Conservation (phyloP, 1,139 yeast species). For the Arxiozyma bovina region DNA sequence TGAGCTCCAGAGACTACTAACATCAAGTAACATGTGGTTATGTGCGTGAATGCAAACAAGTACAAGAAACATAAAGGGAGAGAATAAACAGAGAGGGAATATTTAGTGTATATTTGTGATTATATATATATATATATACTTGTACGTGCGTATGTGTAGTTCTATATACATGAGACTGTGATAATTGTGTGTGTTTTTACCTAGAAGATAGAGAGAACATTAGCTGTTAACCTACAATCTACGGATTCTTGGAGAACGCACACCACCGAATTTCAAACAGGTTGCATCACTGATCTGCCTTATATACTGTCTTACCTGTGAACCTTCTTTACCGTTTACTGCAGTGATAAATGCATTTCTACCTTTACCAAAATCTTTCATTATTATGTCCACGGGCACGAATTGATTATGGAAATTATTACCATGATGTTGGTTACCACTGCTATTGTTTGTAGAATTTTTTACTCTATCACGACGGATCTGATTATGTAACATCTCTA, state of each 20-base stretch:
- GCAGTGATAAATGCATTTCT: conserved; percentile 81
- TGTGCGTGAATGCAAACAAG: too few species aligned
- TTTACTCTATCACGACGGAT: conserved; percentile 11
- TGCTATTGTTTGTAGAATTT: too few species aligned
- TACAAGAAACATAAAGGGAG: background rate
- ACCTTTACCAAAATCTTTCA: conserved; percentile 82
- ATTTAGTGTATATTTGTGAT: background rate
- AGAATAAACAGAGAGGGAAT: background rate
- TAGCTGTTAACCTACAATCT: conserved; percentile 43
- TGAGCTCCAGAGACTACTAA: too few species aligned
- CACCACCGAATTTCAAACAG: conserved; percentile 85
- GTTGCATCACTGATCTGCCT: conserved; percentile 71
- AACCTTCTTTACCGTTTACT: conserved; percentile 83
- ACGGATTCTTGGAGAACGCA: conserved; percentile 73
- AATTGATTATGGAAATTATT: conserved; percentile 17
- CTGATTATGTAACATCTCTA: conserved; percentile 54
- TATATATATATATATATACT: too few species aligned
- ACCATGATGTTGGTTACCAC: background rate
- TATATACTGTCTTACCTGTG: conserved; percentile 51
- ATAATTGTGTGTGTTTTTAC: too few species aligned
- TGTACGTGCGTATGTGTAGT: background rate
- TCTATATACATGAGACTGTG: background rate
- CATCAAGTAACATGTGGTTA: too few species aligned
- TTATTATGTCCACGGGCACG: conserved; percentile 59
- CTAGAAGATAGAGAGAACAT: background rate